phyloP scores from a whole-genome alignment of 768 basidiomycete genomes.

The Boletus subparvulus region DNA sequence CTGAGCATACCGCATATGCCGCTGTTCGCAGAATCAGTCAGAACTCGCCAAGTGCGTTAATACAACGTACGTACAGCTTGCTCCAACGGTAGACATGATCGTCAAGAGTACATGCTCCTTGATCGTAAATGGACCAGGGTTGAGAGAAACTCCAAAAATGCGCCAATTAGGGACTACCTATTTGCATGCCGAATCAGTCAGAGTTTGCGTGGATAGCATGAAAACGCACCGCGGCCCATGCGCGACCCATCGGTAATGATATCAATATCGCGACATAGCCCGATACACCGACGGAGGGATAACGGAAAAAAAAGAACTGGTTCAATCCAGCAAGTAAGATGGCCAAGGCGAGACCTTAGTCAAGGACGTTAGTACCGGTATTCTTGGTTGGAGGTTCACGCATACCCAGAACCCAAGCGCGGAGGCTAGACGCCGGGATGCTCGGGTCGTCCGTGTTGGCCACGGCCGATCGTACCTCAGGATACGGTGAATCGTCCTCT shows the following conservation, averaged over 20 bases:
- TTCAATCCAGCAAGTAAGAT: slow-evolving; percentile 70
- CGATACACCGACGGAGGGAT: slow-evolving; percentile 44
- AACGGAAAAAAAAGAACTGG: slow-evolving; percentile 76
- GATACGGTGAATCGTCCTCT: slow-evolving; percentile 82
- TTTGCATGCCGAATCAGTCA: not conserved
- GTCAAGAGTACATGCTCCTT: slow-evolving; percentile 72
- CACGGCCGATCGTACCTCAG: slow-evolving; percentile 77
- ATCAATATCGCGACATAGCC: slow-evolving; percentile 69
- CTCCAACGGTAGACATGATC: slow-evolving; percentile 61
- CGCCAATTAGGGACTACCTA: slow-evolving; percentile 50
- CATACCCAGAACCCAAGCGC: slow-evolving; percentile 57
- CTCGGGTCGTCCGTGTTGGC: slow-evolving; percentile 68
- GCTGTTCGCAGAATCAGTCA: slow-evolving; percentile 22
- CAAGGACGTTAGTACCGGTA: not conserved
- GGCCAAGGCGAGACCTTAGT: slow-evolving; percentile 43
- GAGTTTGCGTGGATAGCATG: not conserved
- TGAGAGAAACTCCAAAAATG: slow-evolving; percentile 60
- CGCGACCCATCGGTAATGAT: slow-evolving; percentile 65
- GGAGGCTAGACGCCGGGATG: slow-evolving; percentile 60
- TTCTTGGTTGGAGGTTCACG: accelerated
- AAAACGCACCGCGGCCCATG: slow-evolving; percentile 49
- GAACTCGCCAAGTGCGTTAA: not conserved
- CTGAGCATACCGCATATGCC: slow-evolving; percentile 45
- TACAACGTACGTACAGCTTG: slow-evolving; percentile 19
- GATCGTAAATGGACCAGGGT: slow-evolving; percentile 75